phyloP scores from a whole-genome alignment of 2,329 filamentous ascomycete genomes.

The Ceratocystis harringtonii region DNA sequence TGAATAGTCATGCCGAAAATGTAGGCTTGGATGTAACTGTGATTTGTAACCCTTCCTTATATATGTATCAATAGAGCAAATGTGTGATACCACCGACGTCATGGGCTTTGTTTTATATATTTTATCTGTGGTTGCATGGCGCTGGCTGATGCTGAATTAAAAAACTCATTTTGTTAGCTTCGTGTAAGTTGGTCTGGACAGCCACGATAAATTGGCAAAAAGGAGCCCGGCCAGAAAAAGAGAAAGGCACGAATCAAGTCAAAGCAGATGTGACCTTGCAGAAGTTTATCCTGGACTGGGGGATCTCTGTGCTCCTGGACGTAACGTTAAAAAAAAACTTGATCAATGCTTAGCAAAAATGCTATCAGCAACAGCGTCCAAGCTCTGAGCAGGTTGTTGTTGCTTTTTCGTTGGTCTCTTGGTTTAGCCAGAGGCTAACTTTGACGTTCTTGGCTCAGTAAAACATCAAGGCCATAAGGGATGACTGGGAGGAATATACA shows the following conservation, averaged over 20 bases:
- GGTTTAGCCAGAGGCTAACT: background rate
- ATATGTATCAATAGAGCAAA: background rate
- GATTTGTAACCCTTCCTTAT: background rate
- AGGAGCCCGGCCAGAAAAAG: background rate
- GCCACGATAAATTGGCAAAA: background rate
- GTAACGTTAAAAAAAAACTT: constrained; percentile 3
- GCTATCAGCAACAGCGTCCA: background rate
- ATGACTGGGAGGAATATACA: no score
- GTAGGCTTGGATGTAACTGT: background rate
- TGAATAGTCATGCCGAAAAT: background rate
- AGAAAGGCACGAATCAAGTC: background rate
- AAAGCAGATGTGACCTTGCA: constrained; percentile 1
- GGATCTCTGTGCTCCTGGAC: background rate
- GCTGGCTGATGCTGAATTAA: background rate
- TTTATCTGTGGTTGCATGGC: background rate
- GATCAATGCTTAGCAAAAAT: constrained; percentile 1
- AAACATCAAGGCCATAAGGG: no score
- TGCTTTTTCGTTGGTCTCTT: background rate
- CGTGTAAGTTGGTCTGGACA: background rate
- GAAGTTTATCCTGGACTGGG: background rate
- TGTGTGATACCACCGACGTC: background rate
- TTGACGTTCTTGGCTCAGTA: background rate
- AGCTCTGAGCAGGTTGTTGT: background rate
- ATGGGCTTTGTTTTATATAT: background rate
- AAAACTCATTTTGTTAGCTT: background rate